Evolutionary conservation across 768 basidiomycete species (phyloP), one percentile per base, ranked within the genome.

Genomic region (Naematelia encephala): DNA sequence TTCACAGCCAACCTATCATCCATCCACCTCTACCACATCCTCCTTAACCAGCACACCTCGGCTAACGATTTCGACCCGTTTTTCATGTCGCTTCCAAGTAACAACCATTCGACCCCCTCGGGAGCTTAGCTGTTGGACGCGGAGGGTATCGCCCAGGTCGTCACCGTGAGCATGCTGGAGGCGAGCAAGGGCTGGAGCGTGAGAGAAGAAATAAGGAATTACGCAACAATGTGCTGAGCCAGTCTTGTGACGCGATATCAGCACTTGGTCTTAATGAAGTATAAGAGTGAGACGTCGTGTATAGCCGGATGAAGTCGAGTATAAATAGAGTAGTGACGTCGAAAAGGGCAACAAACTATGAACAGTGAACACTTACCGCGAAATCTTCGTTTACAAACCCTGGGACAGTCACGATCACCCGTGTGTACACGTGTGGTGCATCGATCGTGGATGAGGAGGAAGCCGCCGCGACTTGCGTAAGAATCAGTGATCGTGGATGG

Each of bases 181-280:
- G 11, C 56, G 61, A 3, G 29, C 11, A 3, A 21, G 28, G 23
- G 58, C 53, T 14, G 49, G 22, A 5, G 46, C 8, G 25, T 58
- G 13, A 26, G 62, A 30, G 19, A 56, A 58, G 51, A 50, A 64
- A 43, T 64, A 60, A 1, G 62, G 62, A 4, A 64, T 53, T 14
- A 63, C 34, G 4, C 53, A 34, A 43, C 62, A 63, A 44, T 63
- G 57, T 2, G 62, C 62, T 26, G 62, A 63, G 21, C 62, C 57
- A n/a, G 62, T 63, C 62, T n/a, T 63, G 28, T 16, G 8, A 16
- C 34, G 34, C 8, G 34, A 39, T 39, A 19, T 23, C 21, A 43
- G 22, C n/a, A n/a, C n/a, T n/a, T n/a, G n/a, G n/a, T n/a, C n/a
- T n/a, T n/a, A n/a, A n/a, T n/a, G n/a, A n/a, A n/a, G n/a, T n/a